Conservation (phyloP, 2,329 filamentous ascomycete genomes). For the Pseudogymnoascus sp. region DNA sequence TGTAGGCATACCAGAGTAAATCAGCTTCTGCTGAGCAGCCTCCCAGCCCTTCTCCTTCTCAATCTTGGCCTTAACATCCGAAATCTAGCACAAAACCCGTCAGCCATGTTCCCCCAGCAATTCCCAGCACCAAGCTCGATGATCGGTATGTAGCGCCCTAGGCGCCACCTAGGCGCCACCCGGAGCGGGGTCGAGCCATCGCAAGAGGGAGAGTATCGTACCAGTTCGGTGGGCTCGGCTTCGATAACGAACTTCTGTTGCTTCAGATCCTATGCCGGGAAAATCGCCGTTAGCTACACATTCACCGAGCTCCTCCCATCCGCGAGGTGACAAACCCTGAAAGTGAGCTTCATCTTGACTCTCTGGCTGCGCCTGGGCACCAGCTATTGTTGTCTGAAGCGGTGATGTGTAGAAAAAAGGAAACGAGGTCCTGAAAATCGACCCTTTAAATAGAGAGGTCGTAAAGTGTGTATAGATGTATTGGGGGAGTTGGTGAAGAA, state of each 20-base stretch:
- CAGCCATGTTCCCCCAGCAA: constrained; percentile 5
- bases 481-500: not conserved
- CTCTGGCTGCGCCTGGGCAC: not conserved
- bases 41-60: constrained; percentile 91
- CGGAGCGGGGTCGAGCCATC: constrained; percentile 20
- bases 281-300: constrained; percentile 18
- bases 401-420: not conserved
- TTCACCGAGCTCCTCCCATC: constrained; percentile 20
- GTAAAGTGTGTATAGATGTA: not conserved
- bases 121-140: not conserved
- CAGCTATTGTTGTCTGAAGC: not conserved
- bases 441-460: not conserved
- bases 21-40: constrained; percentile 82
- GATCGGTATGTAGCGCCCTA: constrained; percentile 4
- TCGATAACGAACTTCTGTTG: constrained; percentile 98
- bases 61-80: constrained; percentile 87
- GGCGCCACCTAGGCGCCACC: constrained; percentile 11
- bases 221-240: constrained; percentile 83
- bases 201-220: constrained; percentile 40
- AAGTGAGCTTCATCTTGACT: constrained; percentile 60
- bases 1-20: constrained; percentile 75
- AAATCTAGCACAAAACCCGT: constrained; percentile 53
- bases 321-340: constrained; percentile 47
- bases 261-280: constrained; percentile 73
- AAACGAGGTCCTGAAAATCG: not conserved